Evolutionary conservation across 1,139 yeast genomes (phyloP).

Genomic region (Zhuliangozyma parablackwelliae): DNA sequence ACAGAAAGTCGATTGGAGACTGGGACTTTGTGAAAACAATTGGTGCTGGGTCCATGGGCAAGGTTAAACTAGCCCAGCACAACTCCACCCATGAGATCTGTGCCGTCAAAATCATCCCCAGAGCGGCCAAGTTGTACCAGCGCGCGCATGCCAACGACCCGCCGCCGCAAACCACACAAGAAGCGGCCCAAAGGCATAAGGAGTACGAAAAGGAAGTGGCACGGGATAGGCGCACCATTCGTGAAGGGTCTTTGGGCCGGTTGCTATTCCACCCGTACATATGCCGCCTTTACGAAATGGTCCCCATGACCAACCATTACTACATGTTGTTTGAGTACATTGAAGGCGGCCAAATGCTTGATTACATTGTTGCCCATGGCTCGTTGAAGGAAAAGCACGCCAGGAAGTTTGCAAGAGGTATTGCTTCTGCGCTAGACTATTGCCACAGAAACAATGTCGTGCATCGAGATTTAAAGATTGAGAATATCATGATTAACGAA

Average conservation of each 20-base stretch:
- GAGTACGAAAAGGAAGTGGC: constrained; percentile 85
- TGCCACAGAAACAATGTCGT: constrained; percentile 93
- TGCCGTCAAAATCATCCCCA: constrained; percentile 79
- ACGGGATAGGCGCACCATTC: constrained; percentile 83
- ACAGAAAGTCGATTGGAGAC: constrained; percentile 88
- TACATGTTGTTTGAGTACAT: constrained; percentile 97
- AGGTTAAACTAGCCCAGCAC: constrained; percentile 90
- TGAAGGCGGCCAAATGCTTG: constrained; percentile 96
- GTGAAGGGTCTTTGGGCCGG: constrained; percentile 93
- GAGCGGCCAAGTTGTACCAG: constrained; percentile 73
- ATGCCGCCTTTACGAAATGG: constrained; percentile 88
- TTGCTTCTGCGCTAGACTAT: constrained; percentile 89
- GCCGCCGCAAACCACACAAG: constrained; percentile 54
- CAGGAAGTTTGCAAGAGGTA: constrained; percentile 92
- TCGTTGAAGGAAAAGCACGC: constrained; percentile 92
- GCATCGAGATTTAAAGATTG: constrained; percentile 94
- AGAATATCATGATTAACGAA: constrained; percentile 89
- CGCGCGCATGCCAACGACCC: constrained; percentile 74
- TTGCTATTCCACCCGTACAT: constrained; percentile 89
- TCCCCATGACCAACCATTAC: constrained; percentile 94
- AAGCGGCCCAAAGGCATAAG: constrained; percentile 58
- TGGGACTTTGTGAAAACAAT: constrained; percentile 95
- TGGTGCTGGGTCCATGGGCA: constrained; percentile 99
- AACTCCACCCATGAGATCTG: constrained; percentile 77
- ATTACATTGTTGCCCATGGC: constrained; percentile 95